Conservation (phyloP, 108 stramenopile genomes). For the Parietichytrium sp. region DNA sequence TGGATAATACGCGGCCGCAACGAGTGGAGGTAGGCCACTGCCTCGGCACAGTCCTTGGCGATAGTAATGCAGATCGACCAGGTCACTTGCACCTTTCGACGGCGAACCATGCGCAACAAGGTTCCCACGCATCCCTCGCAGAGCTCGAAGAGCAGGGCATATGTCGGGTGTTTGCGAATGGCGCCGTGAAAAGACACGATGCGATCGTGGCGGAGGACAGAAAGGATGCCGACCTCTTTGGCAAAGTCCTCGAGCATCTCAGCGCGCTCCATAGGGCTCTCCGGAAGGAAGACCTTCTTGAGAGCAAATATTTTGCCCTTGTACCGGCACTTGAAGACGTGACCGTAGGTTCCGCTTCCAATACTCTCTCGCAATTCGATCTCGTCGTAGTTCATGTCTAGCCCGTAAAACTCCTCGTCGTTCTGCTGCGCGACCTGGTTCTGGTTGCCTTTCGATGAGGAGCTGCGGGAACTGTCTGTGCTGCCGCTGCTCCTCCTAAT, state of each 20-base stretch:
- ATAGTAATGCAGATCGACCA: slow-evolving; percentile 41
- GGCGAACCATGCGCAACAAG: slow-evolving; percentile 22
- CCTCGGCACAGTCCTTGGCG: slow-evolving; percentile 75
- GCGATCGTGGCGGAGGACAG: slow-evolving; percentile 25
- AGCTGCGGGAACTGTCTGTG: too few relatives aligned
- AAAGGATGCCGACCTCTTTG: slow-evolving; percentile 29
- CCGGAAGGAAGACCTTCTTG: slow-evolving; percentile 35
- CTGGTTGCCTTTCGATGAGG: neutral
- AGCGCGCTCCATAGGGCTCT: slow-evolving; percentile 33
- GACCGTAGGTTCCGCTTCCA: slow-evolving; percentile 28
- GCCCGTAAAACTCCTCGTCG: slow-evolving; percentile 9
- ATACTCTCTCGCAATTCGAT: slow-evolving; percentile 35
- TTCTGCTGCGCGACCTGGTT: neutral
- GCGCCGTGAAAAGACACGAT: slow-evolving; percentile 9
- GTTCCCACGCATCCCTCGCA: slow-evolving; percentile 35
- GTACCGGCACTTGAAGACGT: slow-evolving; percentile 29
- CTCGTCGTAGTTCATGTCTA: slow-evolving; percentile 37
- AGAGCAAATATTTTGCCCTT: slow-evolving; percentile 27
- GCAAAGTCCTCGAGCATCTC: slow-evolving; percentile 40
- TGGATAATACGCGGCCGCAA: slow-evolving; percentile 68
- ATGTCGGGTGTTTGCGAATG: slow-evolving; percentile 23
- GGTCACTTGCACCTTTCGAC: slow-evolving; percentile 26
- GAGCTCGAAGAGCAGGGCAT: slow-evolving; percentile 29
- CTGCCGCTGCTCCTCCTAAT: too few relatives aligned
- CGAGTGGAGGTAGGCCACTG: slow-evolving; percentile 88